A percentile compares a stretch with the other conserved stretches of the same genome.
phyloP scores from a whole-genome alignment of 2,329 filamentous ascomycete genomes.

The Zelopaecilomyces penicillatus region DNA sequence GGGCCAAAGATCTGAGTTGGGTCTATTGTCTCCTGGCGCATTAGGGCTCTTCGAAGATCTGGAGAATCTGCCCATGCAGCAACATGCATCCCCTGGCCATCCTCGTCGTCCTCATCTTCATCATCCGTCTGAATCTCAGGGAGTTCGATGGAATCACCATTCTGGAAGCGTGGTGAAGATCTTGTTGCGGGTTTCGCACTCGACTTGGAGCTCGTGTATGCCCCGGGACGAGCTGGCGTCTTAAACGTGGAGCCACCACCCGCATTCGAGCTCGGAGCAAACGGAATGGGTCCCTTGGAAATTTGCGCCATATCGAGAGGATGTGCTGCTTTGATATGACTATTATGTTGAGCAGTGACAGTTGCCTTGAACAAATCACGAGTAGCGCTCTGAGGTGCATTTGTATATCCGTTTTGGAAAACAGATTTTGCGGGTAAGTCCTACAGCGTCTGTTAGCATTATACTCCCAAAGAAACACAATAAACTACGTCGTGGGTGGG shows the following conservation, averaged over 20 bases:
- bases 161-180: conserved; percentile 77
- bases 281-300: conserved; percentile 81
- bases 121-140: conserved; percentile 95
- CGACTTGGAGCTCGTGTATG: conserved; percentile 39
- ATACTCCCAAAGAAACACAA: not conserved
- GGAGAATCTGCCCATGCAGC: conserved; percentile 87
- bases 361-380: conserved; percentile 58
- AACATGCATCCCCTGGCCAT: conserved; percentile 44
- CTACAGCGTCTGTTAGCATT: conserved; percentile 34
- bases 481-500: not conserved
- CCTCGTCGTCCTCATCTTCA: conserved; percentile 70
- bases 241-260: conserved; percentile 49
- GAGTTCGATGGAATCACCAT: conserved; percentile 82
- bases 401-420: conserved; percentile 54
- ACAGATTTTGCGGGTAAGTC: conserved; percentile 52
- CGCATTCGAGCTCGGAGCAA: conserved; percentile 61
- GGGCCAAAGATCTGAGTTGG: conserved; percentile 82
- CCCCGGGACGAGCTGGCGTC: conserved; percentile 55
- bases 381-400: conserved; percentile 44
- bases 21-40: conserved; percentile 77
- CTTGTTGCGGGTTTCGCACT: conserved; percentile 51
- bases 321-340: conserved; percentile 54
- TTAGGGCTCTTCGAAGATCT: conserved; percentile 65
- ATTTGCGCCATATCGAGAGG: conserved; percentile 81
- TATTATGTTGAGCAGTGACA: conserved; percentile 58